These are phyloP conservation scores for Lichenothelia convexa DNA, from an alignment of 495 filamentous ascomycete genomes.

Conservation along the genomic window DNA sequence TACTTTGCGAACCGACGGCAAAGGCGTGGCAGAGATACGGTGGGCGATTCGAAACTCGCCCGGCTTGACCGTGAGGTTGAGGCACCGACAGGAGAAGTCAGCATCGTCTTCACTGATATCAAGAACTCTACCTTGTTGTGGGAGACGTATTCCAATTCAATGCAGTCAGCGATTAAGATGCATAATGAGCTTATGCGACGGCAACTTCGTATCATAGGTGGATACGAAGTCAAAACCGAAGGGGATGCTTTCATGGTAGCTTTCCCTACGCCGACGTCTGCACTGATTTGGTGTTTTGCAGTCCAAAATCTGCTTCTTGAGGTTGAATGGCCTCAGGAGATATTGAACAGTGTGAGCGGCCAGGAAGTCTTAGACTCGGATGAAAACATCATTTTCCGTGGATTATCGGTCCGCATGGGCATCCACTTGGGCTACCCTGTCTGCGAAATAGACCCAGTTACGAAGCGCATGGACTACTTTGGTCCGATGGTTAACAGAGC, in stretches of 20 bases:
- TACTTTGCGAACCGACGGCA: conserved; percentile 40
- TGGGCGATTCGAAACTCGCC: conserved; percentile 61
- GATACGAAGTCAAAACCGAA: conserved; percentile 99
- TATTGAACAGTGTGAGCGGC: conserved; percentile 70
- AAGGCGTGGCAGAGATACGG: conserved; percentile 46
- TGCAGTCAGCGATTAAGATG: conserved; percentile 86
- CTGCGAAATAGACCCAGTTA: conserved; percentile 87
- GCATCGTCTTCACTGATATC: conserved; percentile 97
- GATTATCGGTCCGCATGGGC: conserved; percentile 91
- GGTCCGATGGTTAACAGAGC: conserved; percentile 98
- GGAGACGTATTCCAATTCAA: conserved; percentile 86
- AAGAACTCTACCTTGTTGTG: conserved; percentile 96
- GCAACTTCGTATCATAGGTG: conserved; percentile 81
- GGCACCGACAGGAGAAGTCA: conserved; percentile 72
- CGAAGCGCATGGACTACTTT: conserved; percentile 97
- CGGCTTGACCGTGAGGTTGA: conserved; percentile 78
- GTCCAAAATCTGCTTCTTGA: conserved; percentile 76
- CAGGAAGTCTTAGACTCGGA: conserved; percentile 67
- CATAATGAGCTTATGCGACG: conserved; percentile 93
- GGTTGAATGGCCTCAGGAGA: conserved; percentile 82
- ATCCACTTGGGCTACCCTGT: conserved; percentile 90
- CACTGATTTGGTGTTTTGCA: conserved; percentile 87
- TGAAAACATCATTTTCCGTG: conserved; percentile 75
- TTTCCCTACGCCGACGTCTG: conserved; percentile 85
- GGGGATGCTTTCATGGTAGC: conserved; percentile 99